Conservation (phyloP, 768 basidiomycete species). For the Lanmaoa pseudosensibilis region DNA sequence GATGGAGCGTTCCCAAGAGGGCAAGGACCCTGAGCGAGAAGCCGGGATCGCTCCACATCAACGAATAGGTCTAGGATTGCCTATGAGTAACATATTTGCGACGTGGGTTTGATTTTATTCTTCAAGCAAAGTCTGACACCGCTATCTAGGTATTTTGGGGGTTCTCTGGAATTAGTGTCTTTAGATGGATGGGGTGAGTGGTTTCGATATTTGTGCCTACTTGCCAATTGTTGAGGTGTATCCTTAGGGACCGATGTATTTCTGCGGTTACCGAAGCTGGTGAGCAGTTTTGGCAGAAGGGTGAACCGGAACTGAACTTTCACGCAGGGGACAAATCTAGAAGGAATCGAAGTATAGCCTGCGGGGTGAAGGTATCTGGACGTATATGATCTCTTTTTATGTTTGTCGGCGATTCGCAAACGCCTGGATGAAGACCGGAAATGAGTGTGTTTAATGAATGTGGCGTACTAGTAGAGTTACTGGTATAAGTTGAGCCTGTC, state of each 20-base stretch:
- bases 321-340: conserved; percentile 75
- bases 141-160: conserved; percentile 70
- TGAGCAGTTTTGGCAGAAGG: conserved; percentile 35
- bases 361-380: background rate
- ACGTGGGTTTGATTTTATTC: conserved; percentile 47
- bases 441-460: conserved; percentile 1
- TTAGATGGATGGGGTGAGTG: conserved; percentile 80
- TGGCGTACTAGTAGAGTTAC: background rate
- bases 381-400: background rate
- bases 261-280: conserved; percentile 76
- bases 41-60: conserved; percentile 54
- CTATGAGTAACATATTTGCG: conserved; percentile 88
- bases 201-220: background rate
- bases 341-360: conserved; percentile 73
- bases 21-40: conserved; percentile 41
- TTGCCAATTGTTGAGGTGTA: conserved; percentile 2
- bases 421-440: conserved; percentile 3
- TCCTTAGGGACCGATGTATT: conserved; percentile 77
- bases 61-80: conserved; percentile 77
- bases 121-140: background rate
- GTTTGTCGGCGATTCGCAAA: conserved; percentile 10
- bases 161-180: conserved; percentile 74
- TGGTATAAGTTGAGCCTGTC: background rate
- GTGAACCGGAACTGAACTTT: background rate
- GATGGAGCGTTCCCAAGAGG: conserved; percentile 22